phyloP scores from a whole-genome alignment of 2,329 filamentous ascomycete species.

The Myriosclerotinia duriaeana region DNA sequence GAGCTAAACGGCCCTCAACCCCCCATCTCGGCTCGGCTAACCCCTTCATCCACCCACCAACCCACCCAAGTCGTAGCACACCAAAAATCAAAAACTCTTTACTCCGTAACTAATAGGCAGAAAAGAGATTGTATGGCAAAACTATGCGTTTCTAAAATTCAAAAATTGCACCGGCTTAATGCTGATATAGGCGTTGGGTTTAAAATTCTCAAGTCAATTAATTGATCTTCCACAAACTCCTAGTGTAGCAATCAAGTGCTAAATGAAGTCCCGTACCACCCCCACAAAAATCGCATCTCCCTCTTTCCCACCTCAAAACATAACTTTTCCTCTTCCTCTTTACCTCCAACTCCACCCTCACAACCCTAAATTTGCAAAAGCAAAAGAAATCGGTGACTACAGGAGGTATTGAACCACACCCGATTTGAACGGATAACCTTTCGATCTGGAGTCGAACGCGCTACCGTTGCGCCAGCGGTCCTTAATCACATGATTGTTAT shows the following conservation, averaged over 20 bases:
- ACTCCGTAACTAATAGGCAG: no score
- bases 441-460: constrained; percentile 39
- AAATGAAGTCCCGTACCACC: background rate
- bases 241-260: background rate
- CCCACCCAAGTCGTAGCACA: background rate
- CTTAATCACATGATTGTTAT: constrained; percentile 2
- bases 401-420: constrained; percentile 34
- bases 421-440: constrained; percentile 41
- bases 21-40: background rate
- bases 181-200: no score
- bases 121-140: no score
- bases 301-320: no score
- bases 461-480: constrained; percentile 31
- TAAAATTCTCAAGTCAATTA: no score
- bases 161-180: no score
- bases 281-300: background rate
- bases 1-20: background rate
- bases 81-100: background rate
- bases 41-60: constrained; percentile 12
- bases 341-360: background rate
- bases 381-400: background rate
- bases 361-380: background rate
- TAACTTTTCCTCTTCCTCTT: rapidly evolving
- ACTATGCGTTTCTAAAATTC: no score
- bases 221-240: no score